phyloP scores from a whole-genome alignment of 2,329 filamentous ascomycete species.

The Malbranchea cinnamomea region DNA sequence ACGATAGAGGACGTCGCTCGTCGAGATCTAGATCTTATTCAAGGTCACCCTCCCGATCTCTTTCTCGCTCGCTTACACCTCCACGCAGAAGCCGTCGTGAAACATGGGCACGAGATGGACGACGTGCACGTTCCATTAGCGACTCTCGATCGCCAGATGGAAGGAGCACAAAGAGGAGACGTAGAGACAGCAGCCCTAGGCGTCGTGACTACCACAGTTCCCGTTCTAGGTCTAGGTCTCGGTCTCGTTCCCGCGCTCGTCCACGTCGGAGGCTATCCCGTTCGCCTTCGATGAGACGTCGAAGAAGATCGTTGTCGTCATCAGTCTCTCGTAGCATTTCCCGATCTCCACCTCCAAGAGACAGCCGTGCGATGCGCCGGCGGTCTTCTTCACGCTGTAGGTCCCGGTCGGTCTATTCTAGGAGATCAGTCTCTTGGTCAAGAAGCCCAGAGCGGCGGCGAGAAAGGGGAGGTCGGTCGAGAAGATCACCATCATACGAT shows the following conservation, averaged over 20 bases:
- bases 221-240: slow-evolving; percentile 36
- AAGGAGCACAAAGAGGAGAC: slow-evolving; percentile 20
- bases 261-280: slow-evolving; percentile 37
- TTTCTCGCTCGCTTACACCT: slow-evolving; percentile 9
- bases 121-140: slow-evolving; percentile 20
- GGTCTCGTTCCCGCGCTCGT: slow-evolving; percentile 31
- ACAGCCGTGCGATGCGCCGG: slow-evolving; percentile 18
- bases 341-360: slow-evolving; percentile 19
- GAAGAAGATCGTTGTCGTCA: slow-evolving; percentile 25
- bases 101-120: slow-evolving; percentile 15
- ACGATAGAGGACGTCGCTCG: slow-evolving; percentile 23
- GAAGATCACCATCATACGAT: slow-evolving; percentile 31
- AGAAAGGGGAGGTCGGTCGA: slow-evolving; percentile 20
- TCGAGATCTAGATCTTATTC: slow-evolving; percentile 20
- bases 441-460: slow-evolving; percentile 17
- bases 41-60: slow-evolving; percentile 20
- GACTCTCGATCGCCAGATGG: slow-evolving; percentile 27
- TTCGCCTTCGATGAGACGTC: slow-evolving; percentile 40
- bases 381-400: slow-evolving; percentile 17
- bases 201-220: slow-evolving; percentile 24
- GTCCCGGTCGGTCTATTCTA: slow-evolving; percentile 25
- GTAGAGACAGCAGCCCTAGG: slow-evolving; percentile 26
- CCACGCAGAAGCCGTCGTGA: slow-evolving; percentile 17
- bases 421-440: slow-evolving; percentile 21
- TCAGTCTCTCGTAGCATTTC: slow-evolving; percentile 25